Percentiles rank a stretch among this genome's conserved stretches.
These are phyloP conservation scores for Blastomyces emzantsi DNA, from an alignment of 2,329 filamentous ascomycete genomes.

Conservation along the genomic window DNA sequence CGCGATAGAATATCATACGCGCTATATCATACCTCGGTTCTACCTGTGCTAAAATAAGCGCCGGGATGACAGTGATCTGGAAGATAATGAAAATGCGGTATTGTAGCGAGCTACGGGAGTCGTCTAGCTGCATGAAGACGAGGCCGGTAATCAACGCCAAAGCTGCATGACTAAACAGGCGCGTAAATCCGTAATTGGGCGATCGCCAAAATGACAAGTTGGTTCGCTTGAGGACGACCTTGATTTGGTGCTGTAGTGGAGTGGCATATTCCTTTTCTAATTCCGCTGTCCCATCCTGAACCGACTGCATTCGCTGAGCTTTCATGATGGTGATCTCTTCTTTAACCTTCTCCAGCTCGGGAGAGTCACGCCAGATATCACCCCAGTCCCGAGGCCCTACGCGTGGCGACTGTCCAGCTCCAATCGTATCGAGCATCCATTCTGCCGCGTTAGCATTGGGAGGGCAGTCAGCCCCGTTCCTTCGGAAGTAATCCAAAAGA, in stretches of 20 bases:
- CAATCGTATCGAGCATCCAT: conserved; percentile 58
- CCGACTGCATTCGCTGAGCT: conserved; percentile 46
- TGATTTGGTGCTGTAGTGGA: conserved; percentile 68
- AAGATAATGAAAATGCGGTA: conserved; percentile 86
- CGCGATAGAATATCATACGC: conserved; percentile 75
- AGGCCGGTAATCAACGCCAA: conserved; percentile 72
- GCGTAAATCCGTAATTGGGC: conserved; percentile 81
- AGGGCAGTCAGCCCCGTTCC: conserved; percentile 53
- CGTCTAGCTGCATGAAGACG: conserved; percentile 66
- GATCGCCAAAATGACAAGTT: conserved; percentile 76
- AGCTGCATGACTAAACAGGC: conserved; percentile 73
- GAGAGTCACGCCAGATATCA: conserved; percentile 46
- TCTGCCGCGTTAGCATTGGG: conserved; percentile 63
- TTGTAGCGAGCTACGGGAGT: conserved; percentile 68
- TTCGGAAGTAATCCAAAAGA: conserved; percentile 55
- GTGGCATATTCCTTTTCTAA: conserved; percentile 73
- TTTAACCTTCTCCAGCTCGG: conserved; percentile 45
- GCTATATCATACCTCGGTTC: conserved; percentile 76
- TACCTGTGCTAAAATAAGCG: conserved; percentile 73
- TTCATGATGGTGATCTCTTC: conserved; percentile 58
- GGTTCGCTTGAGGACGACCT: conserved; percentile 61
- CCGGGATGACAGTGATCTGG: conserved; percentile 72
- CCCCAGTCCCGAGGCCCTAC: conserved; percentile 56
- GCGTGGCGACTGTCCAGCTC: conserved; percentile 59
- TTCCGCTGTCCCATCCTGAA: conserved; percentile 33